A percentile compares a stretch with the other conserved stretches of the same genome.
These are phyloP conservation scores for Earliella scabrosa DNA, from an alignment of 1,284 basidiomycete species.

Conservation along the genomic window DNA sequence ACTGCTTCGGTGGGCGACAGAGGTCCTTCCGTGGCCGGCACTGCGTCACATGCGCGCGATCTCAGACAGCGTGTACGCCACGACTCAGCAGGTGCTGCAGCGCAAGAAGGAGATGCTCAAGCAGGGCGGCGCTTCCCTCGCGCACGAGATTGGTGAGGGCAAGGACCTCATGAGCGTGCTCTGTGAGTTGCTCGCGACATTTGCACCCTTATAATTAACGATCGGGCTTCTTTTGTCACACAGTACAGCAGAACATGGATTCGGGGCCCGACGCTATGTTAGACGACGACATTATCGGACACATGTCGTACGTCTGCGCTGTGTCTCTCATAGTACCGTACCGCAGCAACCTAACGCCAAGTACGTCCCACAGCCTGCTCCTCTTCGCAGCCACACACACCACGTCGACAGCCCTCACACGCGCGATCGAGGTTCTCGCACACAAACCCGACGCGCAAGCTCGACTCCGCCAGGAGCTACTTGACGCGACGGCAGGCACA, in stretches of 20 bases:
- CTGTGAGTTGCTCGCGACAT: conserved; percentile 20
- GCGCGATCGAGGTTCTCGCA: conserved; percentile 31
- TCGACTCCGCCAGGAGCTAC: conserved; percentile 31
- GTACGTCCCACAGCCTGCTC: conserved; percentile 28
- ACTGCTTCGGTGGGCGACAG: conserved; percentile 1
- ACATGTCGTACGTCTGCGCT: conserved; percentile 27
- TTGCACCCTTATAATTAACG: too few species aligned
- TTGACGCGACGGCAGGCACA: conserved; percentile 20
- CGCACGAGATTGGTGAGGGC: conserved; percentile 18
- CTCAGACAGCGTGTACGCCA: conserved; percentile 21
- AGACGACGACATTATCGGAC: conserved; percentile 24
- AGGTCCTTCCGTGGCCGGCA: conserved; percentile 4
- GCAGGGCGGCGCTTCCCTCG: conserved; percentile 19
- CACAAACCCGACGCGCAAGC: conserved; percentile 28
- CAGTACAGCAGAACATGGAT: conserved; percentile 22
- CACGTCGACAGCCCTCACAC: conserved; percentile 28
- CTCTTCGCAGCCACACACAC: conserved; percentile 36
- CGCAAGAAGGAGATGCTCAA: conserved; percentile 17
- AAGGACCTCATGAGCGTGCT: conserved; percentile 35
- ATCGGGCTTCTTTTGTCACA: too few species aligned
- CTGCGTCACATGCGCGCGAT: conserved; percentile 9
- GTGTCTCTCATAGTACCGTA: background rate
- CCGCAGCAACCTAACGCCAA: background rate
- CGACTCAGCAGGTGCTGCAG: conserved; percentile 14
- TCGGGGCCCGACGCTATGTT: conserved; percentile 21